A percentile compares a stretch with the other conserved stretches of the same genome.
Conservation (phyloP, 2,329 filamentous ascomycete genomes). For the Arthrobotrys iridis region DNA sequence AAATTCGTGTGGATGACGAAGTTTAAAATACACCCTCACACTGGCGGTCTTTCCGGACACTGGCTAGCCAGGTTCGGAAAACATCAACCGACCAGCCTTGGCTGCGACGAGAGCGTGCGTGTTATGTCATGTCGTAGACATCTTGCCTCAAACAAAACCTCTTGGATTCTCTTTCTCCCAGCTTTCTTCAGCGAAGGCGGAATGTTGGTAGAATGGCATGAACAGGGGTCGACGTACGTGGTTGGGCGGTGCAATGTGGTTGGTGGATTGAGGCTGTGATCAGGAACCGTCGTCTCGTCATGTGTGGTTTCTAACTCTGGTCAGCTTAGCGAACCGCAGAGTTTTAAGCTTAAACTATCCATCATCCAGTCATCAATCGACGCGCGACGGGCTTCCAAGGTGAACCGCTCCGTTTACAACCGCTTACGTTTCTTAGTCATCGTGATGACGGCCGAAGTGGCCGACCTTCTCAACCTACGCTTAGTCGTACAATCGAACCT, state of each 20-base stretch:
- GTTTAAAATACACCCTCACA: conserved; percentile 10
- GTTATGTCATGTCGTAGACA: not conserved
- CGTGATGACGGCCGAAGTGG: conserved; percentile 57
- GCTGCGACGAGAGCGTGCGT: conserved; percentile 11
- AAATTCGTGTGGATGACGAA: not conserved
- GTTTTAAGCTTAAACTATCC: conserved; percentile 52
- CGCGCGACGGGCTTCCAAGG: conserved; percentile 10
- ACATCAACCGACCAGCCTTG: conserved; percentile 14
- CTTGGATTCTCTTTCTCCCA: conserved; percentile 2
- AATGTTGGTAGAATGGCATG: conserved; percentile 7
- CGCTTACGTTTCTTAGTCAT: conserved; percentile 7
- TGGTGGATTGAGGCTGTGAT: conserved; percentile 22
- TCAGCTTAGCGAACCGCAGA: conserved; percentile 27
- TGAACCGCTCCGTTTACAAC: not conserved
- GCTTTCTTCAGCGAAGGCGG: conserved; percentile 3
- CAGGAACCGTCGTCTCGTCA: conserved; percentile 16
- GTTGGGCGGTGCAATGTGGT: conserved; percentile 39
- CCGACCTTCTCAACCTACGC: conserved; percentile 66
- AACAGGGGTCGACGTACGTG: conserved; percentile 41
- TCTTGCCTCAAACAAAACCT: not conserved
- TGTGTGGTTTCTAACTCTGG: conserved; percentile 15
- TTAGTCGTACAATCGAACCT: conserved; percentile 75
- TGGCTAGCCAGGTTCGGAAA: conserved; percentile 10
- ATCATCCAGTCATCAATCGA: conserved; percentile 2
- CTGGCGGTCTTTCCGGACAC: not conserved